A percentile compares a stretch with the other conserved stretches of the same genome.
Conservation (phyloP, 1,284 basidiomycete species). For the Puccinia polysora region DNA sequence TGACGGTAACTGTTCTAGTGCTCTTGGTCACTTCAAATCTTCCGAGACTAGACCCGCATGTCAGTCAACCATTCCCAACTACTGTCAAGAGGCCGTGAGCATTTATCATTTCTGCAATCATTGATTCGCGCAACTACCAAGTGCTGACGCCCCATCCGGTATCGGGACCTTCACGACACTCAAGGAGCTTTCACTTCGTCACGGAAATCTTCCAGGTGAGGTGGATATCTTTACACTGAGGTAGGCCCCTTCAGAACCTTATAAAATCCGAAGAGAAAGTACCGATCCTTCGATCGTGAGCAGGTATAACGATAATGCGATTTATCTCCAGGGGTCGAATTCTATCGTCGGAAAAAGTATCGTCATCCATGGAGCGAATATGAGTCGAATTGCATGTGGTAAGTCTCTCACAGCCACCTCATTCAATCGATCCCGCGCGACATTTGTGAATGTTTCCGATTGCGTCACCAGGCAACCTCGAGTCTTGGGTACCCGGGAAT, state of each 20-base stretch:
- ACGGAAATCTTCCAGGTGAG: conserved; percentile 13
- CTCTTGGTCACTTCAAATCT: conserved; percentile 48
- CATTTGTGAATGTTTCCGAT: no score
- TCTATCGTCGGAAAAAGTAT: conserved; percentile 49
- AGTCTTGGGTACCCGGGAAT: no score
- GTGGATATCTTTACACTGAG: conserved; percentile 16
- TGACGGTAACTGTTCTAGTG: conserved; percentile 46
- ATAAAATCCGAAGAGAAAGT: conserved; percentile 47
- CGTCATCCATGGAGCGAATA: conserved; percentile 48
- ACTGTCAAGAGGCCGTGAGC: conserved; percentile 48
- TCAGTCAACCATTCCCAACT: conserved; percentile 47
- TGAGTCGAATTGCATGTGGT: conserved; percentile 48
- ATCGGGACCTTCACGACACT: no score
- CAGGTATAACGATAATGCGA: conserved; percentile 46
- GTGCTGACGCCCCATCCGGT: no score
- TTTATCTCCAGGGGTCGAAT: conserved; percentile 47
- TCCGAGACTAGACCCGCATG: conserved; percentile 46
- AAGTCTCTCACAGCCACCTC: not conserved
- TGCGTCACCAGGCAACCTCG: no score
- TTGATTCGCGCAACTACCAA: no score
- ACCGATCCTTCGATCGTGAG: conserved; percentile 32
- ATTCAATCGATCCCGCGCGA: no score
- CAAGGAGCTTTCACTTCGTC: conserved; percentile 4
- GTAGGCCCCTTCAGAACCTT: conserved; percentile 48
- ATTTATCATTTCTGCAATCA: not conserved